A percentile compares a stretch with the other conserved stretches of the same genome.
Conservation (phyloP, 495 filamentous ascomycete genomes). For the Hypoxylon fuscum region DNA sequence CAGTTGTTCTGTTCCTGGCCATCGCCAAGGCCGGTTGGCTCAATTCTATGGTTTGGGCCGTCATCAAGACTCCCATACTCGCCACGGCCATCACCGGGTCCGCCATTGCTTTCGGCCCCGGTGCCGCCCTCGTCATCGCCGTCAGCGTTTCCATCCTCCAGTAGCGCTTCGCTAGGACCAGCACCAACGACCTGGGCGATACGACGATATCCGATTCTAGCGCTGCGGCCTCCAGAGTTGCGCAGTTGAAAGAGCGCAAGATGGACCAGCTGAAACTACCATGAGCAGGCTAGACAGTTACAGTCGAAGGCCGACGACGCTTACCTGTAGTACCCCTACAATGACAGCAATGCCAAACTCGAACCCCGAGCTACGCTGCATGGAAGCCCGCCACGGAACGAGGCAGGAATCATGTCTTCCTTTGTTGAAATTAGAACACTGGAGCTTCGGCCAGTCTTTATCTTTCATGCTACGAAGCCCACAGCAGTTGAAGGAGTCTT, state of each 20-base stretch:
- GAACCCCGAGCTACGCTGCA: conserved; percentile 38
- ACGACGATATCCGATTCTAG: conserved; percentile 15
- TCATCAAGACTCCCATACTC: conserved; percentile 17
- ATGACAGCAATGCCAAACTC: conserved; percentile 38
- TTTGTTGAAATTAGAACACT: conserved; percentile 8
- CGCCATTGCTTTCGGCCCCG: background rate
- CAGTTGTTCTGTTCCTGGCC: conserved; percentile 23
- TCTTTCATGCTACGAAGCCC: conserved; percentile 66
- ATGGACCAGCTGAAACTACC: conserved; percentile 20
- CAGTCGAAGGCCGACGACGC: background rate
- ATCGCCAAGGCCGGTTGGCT: conserved; percentile 36
- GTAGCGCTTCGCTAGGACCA: conserved; percentile 18
- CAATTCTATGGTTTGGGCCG: conserved; percentile 27
- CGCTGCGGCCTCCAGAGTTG: conserved; percentile 1
- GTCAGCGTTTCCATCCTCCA: conserved; percentile 18
- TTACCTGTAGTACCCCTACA: conserved; percentile 47
- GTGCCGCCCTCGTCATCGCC: conserved; percentile 6
- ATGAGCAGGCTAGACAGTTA: conserved; percentile 1
- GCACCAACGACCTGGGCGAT: conserved; percentile 8
- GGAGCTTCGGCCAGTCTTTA: conserved; percentile 58
- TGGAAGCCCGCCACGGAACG: conserved; percentile 36
- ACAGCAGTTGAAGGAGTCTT: conserved; percentile 72
- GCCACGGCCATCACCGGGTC: background rate
- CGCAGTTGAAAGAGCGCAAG: conserved; percentile 32
- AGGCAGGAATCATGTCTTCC: conserved; percentile 28